phyloP scores from a whole-genome alignment of 768 basidiomycete genomes.

The Suillus ampliporus region DNA sequence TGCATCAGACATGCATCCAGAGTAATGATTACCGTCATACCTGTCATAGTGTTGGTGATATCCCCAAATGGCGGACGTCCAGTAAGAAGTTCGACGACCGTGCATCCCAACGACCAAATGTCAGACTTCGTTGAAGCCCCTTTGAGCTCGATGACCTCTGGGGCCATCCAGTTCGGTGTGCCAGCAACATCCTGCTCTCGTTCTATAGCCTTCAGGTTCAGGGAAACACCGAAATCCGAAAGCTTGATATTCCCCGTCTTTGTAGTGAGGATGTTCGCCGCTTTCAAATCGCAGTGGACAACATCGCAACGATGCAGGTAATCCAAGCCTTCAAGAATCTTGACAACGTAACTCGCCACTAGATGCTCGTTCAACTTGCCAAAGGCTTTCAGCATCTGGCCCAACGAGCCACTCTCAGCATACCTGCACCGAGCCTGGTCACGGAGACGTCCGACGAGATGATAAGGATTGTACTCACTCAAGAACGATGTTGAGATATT shows the following conservation, averaged over 20 bases:
- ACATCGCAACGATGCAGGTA: constrained; percentile 91
- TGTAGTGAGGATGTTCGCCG: constrained; percentile 97
- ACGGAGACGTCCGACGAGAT: constrained; percentile 18
- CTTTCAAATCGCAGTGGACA: constrained; percentile 98
- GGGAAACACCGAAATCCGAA: constrained; percentile 96
- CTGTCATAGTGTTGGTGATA: constrained; percentile 88
- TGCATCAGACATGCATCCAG: constrained; percentile 12
- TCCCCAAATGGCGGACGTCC: constrained; percentile 93
- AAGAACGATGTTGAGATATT: constrained; percentile 89
- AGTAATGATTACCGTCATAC: constrained; percentile 47
- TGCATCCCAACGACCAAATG: constrained; percentile 96
- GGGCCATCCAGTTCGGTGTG: constrained; percentile 99
- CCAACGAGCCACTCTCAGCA: constrained; percentile 95
- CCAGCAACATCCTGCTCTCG: constrained; percentile 88
- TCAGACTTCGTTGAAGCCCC: constrained; percentile 93
- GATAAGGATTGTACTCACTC: constrained; percentile 65
- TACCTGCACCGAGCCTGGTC: constrained; percentile 57
- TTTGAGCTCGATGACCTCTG: constrained; percentile 95
- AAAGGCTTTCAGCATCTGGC: constrained; percentile 91
- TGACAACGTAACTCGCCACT: constrained; percentile 92
- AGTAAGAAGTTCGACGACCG: constrained; percentile 91
- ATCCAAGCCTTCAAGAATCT: constrained; percentile 94
- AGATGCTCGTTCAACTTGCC: constrained; percentile 92
- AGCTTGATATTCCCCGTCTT: constrained; percentile 98
- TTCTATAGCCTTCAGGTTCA: constrained; percentile 92